Base-by-base conservation (phyloP, 345 rosid genomes). In the Laguncularia racemosa region DNA sequence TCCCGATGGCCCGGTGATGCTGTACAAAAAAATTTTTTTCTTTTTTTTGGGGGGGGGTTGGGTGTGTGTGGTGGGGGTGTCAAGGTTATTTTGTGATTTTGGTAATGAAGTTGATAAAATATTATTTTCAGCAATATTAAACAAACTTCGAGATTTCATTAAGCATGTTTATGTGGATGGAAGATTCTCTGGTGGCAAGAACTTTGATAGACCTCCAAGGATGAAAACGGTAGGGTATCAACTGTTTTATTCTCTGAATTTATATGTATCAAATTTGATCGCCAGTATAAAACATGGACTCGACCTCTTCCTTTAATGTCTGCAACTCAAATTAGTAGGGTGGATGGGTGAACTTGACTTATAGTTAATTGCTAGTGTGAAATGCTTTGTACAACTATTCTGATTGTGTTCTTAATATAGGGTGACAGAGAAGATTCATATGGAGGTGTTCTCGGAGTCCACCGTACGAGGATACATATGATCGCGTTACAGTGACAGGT, bases 111-210 rank as follows among this genome's bases (percentile, higher is more conserved):
- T n/a, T n/a, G n/a, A n/a, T n/a, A n/a, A 60, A 44, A 19, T 16
- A 26, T 65, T 64, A 46, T 20, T 77, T 10, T 47, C 78, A 93
- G 99, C 70, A 93, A 93, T 61, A 83, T 85, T 53, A 89, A n/a
- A 79, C 62, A 71, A 84, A 68, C 85, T 93, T 59, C 78, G 99
- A 54, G 87, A 85, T 62, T 93, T 89, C 59, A 84, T 93, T 57
- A 93, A 85, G 66, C 96, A 93, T 74, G 88, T 82, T 17, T 93
- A 89, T 62, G 97, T 89, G 64, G 93, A 86, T 71, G 77, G 79
- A 81, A 81, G 89, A 69, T 92, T 78, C 49, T 67, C 76, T 14
- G 90, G 92, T 59, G 97, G 81, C 52, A 85, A 73, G 75, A 80
- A 67, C 67, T 75, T 65, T 62, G 97, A 89, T 57, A 93, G 78